Conservation (phyloP, 179 eudicot genomes). For the Silene vulgaris region DNA sequence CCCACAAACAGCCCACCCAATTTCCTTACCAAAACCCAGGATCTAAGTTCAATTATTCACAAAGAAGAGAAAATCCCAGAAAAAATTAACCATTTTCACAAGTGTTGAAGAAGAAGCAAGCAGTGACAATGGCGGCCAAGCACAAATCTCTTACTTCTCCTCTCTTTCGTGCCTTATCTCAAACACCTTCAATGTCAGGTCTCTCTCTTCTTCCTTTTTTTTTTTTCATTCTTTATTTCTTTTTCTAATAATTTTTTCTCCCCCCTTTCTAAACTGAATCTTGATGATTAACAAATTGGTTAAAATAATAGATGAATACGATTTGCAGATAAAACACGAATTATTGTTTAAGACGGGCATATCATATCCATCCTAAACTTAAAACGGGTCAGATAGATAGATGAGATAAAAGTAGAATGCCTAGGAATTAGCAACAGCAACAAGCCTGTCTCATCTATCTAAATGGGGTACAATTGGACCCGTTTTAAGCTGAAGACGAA, state of each 20-base stretch:
- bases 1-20: too few species aligned
- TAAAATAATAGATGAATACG: too few species aligned
- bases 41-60: too few species aligned
- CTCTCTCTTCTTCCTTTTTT: not conserved
- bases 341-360: too few species aligned
- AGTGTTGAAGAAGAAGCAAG: not conserved
- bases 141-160: constrained; percentile 20
- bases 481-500: not conserved
- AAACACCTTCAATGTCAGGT: constrained; percentile 13
- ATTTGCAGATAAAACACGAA: too few species aligned
- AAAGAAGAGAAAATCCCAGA: not conserved
- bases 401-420: too few species aligned
- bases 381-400: too few species aligned
- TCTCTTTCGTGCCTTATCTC: constrained; percentile 18
- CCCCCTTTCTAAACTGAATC: not conserved
- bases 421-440: too few species aligned
- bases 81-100: not conserved
- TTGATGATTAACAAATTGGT: not conserved
- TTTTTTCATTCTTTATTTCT: not conserved
- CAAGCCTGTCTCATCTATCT: too few species aligned
- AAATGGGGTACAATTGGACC: too few species aligned
- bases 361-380: too few species aligned
- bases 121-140: constrained; percentile 22
- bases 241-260: not conserved
- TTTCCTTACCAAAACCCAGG: too few species aligned